Evolutionary conservation across 371 early-diverging fungal species (phyloP), one percentile per base, ranked within the genome.

Genomic region (Actinomortierella ambigua): DNA sequence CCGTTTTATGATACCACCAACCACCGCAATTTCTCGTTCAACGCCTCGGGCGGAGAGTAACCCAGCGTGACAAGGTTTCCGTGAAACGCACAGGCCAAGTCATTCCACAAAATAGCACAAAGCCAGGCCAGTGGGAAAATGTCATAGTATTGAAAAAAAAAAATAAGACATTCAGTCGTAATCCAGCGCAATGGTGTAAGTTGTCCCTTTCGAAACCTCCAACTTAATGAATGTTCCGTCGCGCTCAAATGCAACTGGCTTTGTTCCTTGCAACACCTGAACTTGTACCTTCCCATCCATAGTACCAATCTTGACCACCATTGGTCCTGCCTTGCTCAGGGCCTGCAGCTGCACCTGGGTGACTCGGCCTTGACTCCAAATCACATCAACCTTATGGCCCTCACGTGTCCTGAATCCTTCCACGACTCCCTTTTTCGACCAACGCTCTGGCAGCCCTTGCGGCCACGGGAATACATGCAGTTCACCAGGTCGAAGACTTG

Each of bases 321-420:
- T 18, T 20, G 48, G 48, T 22, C 48, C 48, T 11, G 8, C 2
- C 48, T 11, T 41, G 58, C 54, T 23, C 28, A 26, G 26, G 7
- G 59, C 34, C 44, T 66, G 61, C 20, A 73, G 60, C 14, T 18
- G 20, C 27, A 52, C 46, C 22, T 34, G 34, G 34, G 34, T 34
- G 34, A 73, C 67, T 17, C 41, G 55, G 2, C 47, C 27, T 1
- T 63, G 53, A 44, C 57, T 29, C 73, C 73, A 73, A 1, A n/a
- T 2, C 6, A 50, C 53, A 13, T 63, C 50, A 2, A 73, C 57
- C 1, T 43, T 52, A 13, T 66, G 73, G 5, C 73, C 73, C 2
- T 73, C 73, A 0, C 67, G 63, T n/a, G 67, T 73, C 51, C 57
- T 46, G 57, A 44, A 73, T 17, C 66, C 73, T 22, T 53, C 47